Evolutionary conservation across 805 yeast genomes (phyloP).

Genomic region (Ogataea neopini): DNA sequence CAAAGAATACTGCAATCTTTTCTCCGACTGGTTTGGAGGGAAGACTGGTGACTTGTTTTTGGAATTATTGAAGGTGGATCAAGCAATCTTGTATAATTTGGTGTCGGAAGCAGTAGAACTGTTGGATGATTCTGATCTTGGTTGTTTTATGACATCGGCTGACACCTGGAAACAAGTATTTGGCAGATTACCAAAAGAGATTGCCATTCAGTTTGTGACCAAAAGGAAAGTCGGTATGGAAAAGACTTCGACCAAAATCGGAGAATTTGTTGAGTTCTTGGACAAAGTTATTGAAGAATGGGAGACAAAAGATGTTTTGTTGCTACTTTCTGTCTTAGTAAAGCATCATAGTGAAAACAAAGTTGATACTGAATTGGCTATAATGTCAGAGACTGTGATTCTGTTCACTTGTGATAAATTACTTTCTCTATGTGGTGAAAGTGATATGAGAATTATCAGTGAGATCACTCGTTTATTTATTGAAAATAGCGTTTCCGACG

Average conservation of each 20-base stretch:
- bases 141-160: neutral
- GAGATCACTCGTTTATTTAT: neutral
- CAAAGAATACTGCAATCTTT: neutral
- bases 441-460: neutral
- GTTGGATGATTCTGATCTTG: neutral
- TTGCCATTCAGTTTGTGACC: neutral
- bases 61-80: neutral
- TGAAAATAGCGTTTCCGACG: constrained; percentile 1
- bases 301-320: neutral
- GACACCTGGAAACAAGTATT: constrained; percentile 1
- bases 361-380: neutral
- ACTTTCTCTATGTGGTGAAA: neutral
- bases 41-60: neutral
- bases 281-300: neutral
- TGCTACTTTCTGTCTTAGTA: neutral
- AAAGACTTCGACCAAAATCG: neutral
- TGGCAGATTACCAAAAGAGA: neutral
- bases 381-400: neutral
- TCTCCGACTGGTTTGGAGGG: neutral
- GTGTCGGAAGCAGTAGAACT: neutral
- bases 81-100: neutral
- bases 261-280: neutral
- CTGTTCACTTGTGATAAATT: constrained; percentile 1
- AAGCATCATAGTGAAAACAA: neutral
- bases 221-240: neutral